Conservation (phyloP, 495 filamentous ascomycete species). For the Lentithecium fluviatile region DNA sequence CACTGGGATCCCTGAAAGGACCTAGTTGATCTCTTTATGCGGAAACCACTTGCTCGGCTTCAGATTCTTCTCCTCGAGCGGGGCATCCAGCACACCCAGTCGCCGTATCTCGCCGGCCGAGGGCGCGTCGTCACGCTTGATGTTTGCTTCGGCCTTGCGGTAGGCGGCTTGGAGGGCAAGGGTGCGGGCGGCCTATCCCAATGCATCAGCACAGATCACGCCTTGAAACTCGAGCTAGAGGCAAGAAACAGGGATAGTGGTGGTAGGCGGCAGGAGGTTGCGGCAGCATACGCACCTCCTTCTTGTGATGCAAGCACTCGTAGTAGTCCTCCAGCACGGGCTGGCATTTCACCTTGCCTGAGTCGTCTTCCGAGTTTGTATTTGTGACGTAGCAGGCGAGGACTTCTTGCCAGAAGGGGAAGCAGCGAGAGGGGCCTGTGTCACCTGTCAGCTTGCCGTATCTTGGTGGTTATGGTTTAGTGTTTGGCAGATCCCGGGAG, state of each 20-base stretch:
- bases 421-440: conserved; percentile 85
- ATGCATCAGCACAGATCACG: too few relatives aligned
- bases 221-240: not conserved
- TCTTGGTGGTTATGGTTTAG: too few relatives aligned
- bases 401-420: conserved; percentile 87
- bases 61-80: conserved; percentile 73
- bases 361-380: conserved; percentile 57
- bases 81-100: conserved; percentile 70
- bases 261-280: too few relatives aligned
- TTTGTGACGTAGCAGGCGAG: conserved; percentile 52
- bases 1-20: too few relatives aligned
- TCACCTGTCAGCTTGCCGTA: not conserved
- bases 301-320: conserved; percentile 96
- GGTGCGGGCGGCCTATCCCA: conserved; percentile 68
- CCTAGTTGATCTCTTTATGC: conserved; percentile 37
- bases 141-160: conserved; percentile 71
- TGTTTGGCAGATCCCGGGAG: not conserved
- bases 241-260: not conserved
- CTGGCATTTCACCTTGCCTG: conserved; percentile 84
- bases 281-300: conserved; percentile 92
- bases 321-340: conserved; percentile 95
- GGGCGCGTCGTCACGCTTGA: conserved; percentile 72
- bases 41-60: conserved; percentile 40
- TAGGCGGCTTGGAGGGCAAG: conserved; percentile 81
- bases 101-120: conserved; percentile 77